A percentile compares a stretch with the other conserved stretches of the same genome.
These are phyloP conservation scores for Arxiozyma slooffiae DNA, from an alignment of 1,139 yeast species.

Conservation along the genomic window DNA sequence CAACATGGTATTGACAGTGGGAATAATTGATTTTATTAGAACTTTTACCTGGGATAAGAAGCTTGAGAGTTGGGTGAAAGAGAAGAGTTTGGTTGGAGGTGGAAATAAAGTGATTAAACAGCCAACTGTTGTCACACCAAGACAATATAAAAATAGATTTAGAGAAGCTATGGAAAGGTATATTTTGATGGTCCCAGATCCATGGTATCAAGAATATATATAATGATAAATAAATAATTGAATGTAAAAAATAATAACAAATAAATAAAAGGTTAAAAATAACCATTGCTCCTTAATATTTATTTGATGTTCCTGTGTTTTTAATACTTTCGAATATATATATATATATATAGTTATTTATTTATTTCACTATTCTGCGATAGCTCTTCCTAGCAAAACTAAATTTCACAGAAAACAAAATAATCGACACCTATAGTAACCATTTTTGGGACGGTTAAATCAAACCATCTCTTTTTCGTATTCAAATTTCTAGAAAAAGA, in stretches of 20 bases:
- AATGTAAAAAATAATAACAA: background rate
- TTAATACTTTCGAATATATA: too few species aligned
- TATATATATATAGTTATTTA: too few species aligned
- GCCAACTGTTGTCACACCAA: constrained; percentile 95
- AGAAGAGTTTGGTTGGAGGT: constrained; percentile 77
- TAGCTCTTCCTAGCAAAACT: background rate
- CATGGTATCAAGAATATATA: constrained; percentile 45
- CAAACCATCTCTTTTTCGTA: background rate
- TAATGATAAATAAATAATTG: constrained; percentile 9
- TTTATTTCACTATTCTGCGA: background rate
- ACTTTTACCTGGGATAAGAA: constrained; percentile 99
- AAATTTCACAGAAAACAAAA: background rate
- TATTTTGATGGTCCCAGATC: constrained; percentile 87
- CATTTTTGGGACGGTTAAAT: background rate
- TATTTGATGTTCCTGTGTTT: too few species aligned
- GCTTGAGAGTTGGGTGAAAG: constrained; percentile 97
- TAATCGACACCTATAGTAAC: background rate
- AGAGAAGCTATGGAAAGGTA: constrained; percentile 97
- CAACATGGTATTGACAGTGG: constrained; percentile 66
- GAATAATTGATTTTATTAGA: constrained; percentile 89
- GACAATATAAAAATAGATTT: constrained; percentile 85
- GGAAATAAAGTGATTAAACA: constrained; percentile 69
- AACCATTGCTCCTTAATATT: background rate
- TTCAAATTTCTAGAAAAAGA: too few species aligned
- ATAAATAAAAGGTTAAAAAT: background rate